Base-by-base conservation (phyloP, 2,329 filamentous ascomycete genomes). In the Gnomoniopsis smithogilvyi region DNA sequence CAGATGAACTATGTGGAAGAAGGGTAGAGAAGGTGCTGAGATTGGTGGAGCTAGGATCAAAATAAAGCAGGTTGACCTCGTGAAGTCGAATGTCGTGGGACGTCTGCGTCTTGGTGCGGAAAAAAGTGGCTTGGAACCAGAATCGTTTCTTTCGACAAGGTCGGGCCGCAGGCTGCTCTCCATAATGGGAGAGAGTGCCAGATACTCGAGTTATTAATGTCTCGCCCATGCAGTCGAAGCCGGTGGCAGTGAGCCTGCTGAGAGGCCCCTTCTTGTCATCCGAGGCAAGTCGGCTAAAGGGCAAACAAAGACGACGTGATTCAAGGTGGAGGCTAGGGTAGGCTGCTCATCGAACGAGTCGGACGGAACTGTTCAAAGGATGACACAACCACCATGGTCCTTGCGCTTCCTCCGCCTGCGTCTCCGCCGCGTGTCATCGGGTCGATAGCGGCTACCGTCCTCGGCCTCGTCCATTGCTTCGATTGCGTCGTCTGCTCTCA, bases 401-500 rank as follows among this genome's bases (percentile, higher is more conserved):
- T 60, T 62, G 36, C 51, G 53, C 33, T 52, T 60, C 41, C 55
- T 60, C 30, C 57, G 46, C 15, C 60, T 54, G 36, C 54, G 53
- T 36, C 58, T 60, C 36, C 51, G 58, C 38, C 41, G 56, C 30
- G 50, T 57, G 30, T 62, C 60, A 41, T 60, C 45, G 38, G 54
- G 43, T 56, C 59, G 56, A 50, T 60, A 60, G 24, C 60, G 50
- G 22, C 30, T 54, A 30, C 38, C 50, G 17, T 57, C 54, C 2
- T 50, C 54, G 14, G 33, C 50, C 2, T 56, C 58, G 12, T 59
- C 53, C 19, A 24, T 48, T 12, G 45, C 43, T 3, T 60, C 49
- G 24, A 51, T 59, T 19, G 55, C 59, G 67, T 87, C 84, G 62
- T 94, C 90, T 67, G 86, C 90, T 62, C 87, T 82, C 59, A 95